Evolutionary conservation across 73 alveolate species (phyloP).

Genomic region (Stentor roeselii): DNA sequence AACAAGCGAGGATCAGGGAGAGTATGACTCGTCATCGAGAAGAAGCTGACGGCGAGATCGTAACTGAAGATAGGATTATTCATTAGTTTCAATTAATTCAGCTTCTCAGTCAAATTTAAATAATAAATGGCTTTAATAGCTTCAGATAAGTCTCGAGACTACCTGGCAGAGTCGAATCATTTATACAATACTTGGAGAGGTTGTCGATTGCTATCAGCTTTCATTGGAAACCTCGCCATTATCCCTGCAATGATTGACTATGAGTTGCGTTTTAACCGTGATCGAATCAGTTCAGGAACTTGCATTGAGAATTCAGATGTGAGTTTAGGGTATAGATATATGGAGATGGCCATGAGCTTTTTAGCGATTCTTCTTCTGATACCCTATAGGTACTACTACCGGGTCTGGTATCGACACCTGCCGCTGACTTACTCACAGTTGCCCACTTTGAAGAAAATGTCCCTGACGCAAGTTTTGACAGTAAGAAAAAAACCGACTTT

Average conservation of each 20-base stretch:
- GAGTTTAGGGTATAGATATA: background rate
- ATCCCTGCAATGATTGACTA: constrained; percentile 6
- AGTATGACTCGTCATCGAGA: background rate
- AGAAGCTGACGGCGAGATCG: background rate
- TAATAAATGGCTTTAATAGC: constrained; percentile 3
- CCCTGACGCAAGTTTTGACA: constrained; percentile 6
- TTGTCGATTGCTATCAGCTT: constrained; percentile 11
- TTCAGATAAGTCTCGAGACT: background rate
- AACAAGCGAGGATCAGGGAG: constrained; percentile 7
- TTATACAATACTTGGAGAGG: background rate
- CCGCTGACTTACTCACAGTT: background rate
- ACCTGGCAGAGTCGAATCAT: constrained; percentile 5
- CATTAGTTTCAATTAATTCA: too few species aligned
- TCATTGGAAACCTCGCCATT: background rate
- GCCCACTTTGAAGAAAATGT: constrained; percentile 8
- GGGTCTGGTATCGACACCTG: constrained; percentile 4
- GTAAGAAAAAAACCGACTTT: constrained; percentile 1
- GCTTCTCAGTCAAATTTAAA: too few species aligned
- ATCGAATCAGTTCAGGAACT: background rate
- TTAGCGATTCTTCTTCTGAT: background rate
- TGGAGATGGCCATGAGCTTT: background rate
- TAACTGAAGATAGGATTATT: background rate
- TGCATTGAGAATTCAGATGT: background rate
- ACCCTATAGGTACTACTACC: constrained; percentile 4
- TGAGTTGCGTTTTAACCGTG: background rate